Evolutionary conservation across 1,284 basidiomycete genomes (phyloP).

Genomic region (Leucoagaricus sp.): DNA sequence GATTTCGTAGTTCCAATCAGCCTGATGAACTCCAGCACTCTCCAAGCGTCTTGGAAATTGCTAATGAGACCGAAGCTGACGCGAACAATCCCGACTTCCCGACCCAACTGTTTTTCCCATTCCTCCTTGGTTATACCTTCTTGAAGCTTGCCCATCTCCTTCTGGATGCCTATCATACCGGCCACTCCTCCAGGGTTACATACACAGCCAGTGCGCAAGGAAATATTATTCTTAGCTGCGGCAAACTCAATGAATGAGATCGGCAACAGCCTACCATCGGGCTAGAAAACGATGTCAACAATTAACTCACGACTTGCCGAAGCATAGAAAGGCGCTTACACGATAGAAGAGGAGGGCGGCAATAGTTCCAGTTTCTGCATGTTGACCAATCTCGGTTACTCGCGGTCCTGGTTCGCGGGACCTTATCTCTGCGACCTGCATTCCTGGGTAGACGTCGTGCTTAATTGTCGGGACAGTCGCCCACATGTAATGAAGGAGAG

Average conservation of each 20-base stretch:
- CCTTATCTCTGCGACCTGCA: constrained; percentile 63
- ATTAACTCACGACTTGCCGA: neutral
- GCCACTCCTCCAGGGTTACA: constrained; percentile 83
- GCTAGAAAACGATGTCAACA: constrained; percentile 35
- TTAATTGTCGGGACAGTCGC: constrained; percentile 53
- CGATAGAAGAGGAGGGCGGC: constrained; percentile 63
- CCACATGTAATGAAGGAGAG: constrained; percentile 58
- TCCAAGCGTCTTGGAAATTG: constrained; percentile 73
- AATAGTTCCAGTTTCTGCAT: constrained; percentile 65
- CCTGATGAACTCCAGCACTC: constrained; percentile 60
- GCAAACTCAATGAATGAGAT: constrained; percentile 71
- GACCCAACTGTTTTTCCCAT: constrained; percentile 62
- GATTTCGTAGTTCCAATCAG: constrained; percentile 44
- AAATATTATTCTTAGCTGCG: constrained; percentile 64
- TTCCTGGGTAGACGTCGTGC: constrained; percentile 56
- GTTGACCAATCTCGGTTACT: constrained; percentile 60
- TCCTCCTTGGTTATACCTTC: constrained; percentile 59
- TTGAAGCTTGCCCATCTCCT: constrained; percentile 55
- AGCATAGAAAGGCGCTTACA: constrained; percentile 42
- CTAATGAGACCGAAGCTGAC: constrained; percentile 78
- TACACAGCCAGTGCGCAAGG: constrained; percentile 81
- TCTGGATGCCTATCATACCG: constrained; percentile 57
- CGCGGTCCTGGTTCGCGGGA: constrained; percentile 56
- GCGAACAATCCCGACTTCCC: constrained; percentile 72
- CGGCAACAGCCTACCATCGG: constrained; percentile 62